Percentiles rank a stretch among this genome's conserved stretches.
Conservation (phyloP, 2,329 filamentous ascomycete species). For the Nothophoma quercina region DNA sequence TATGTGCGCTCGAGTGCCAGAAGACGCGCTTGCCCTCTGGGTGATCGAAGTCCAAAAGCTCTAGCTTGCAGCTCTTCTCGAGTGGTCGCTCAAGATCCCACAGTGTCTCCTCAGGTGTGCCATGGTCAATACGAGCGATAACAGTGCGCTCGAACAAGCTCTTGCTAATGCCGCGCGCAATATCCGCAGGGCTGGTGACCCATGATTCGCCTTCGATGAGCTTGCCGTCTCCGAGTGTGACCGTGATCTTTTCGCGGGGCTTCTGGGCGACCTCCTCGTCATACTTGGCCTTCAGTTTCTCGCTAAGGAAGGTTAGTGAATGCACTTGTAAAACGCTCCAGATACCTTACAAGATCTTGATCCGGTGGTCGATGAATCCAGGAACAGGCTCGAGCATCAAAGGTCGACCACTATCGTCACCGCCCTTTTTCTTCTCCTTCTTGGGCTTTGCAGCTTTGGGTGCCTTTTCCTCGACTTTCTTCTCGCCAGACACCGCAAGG, state of each 20-base stretch:
- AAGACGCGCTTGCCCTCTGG: slow-evolving; percentile 87
- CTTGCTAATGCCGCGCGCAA: slow-evolving; percentile 83
- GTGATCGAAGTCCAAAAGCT: slow-evolving; percentile 83
- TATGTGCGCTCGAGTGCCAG: slow-evolving; percentile 96
- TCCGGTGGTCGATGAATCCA: slow-evolving; percentile 81
- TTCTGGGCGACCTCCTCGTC: slow-evolving; percentile 76
- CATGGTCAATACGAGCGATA: slow-evolving; percentile 82
- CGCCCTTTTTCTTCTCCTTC: slow-evolving; percentile 51
- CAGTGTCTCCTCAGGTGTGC: slow-evolving; percentile 73
- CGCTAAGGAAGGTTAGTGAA: slow-evolving; percentile 49
- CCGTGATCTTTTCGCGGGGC: slow-evolving; percentile 74
- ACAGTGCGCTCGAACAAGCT: slow-evolving; percentile 86
- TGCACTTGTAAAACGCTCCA: no score
- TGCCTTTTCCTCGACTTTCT: slow-evolving; percentile 39
- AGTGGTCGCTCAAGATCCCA: slow-evolving; percentile 94
- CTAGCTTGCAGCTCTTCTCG: slow-evolving; percentile 85
- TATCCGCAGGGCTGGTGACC: slow-evolving; percentile 86
- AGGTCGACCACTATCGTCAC: slow-evolving; percentile 50
- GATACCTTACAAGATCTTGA: slow-evolving; percentile 71
- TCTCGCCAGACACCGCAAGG: slow-evolving; percentile 56
- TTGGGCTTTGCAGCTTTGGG: slow-evolving; percentile 45
- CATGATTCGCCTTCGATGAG: slow-evolving; percentile 79
- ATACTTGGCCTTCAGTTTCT: slow-evolving; percentile 84
- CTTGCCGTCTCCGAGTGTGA: slow-evolving; percentile 77
- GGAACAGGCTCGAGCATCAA: slow-evolving; percentile 64